Evolutionary conservation across 2,329 filamentous ascomycete species (phyloP).

Genomic region (Xylaria sp.): DNA sequence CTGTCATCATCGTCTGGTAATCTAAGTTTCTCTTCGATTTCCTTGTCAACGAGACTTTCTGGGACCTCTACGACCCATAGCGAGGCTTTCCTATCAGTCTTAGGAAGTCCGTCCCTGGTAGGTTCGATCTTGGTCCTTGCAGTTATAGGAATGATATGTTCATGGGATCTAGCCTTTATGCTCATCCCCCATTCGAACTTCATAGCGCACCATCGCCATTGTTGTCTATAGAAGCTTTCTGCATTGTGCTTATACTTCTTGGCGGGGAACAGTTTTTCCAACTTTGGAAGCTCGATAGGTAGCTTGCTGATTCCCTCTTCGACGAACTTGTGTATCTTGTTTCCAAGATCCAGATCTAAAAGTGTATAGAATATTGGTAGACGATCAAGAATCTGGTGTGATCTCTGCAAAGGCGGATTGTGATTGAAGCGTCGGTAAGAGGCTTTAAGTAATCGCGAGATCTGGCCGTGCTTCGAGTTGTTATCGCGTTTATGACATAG

Average conservation of each 20-base stretch:
- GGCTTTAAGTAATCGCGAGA: constrained; percentile 22
- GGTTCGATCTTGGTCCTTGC: constrained; percentile 26
- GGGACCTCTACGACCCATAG: constrained; percentile 34
- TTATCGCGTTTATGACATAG: background rate
- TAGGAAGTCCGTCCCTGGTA: constrained; percentile 17
- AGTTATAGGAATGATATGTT: constrained; percentile 30
- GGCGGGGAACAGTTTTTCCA: constrained; percentile 4
- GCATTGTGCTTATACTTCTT: background rate
- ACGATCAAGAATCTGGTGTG: constrained; percentile 20
- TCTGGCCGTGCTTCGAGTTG: constrained; percentile 18
- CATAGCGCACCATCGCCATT: constrained; percentile 38
- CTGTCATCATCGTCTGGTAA: constrained; percentile 10
- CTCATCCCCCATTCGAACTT: constrained; percentile 33
- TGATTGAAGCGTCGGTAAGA: constrained; percentile 23
- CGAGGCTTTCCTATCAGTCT: constrained; percentile 23
- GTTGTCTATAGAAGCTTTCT: constrained; percentile 27
- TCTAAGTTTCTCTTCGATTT: constrained; percentile 20
- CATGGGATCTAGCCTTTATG: constrained; percentile 3
- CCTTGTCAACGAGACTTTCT: constrained; percentile 13
- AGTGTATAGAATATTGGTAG: constrained; percentile 32
- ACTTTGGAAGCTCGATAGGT: constrained; percentile 20
- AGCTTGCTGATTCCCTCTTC: constrained; percentile 19
- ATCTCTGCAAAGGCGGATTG: constrained; percentile 4
- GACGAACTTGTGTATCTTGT: constrained; percentile 27
- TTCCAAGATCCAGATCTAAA: constrained; percentile 23